These are phyloP conservation scores for Amorphotheca resinae DNA, from an alignment of 495 filamentous ascomycete species.

Conservation along the genomic window DNA sequence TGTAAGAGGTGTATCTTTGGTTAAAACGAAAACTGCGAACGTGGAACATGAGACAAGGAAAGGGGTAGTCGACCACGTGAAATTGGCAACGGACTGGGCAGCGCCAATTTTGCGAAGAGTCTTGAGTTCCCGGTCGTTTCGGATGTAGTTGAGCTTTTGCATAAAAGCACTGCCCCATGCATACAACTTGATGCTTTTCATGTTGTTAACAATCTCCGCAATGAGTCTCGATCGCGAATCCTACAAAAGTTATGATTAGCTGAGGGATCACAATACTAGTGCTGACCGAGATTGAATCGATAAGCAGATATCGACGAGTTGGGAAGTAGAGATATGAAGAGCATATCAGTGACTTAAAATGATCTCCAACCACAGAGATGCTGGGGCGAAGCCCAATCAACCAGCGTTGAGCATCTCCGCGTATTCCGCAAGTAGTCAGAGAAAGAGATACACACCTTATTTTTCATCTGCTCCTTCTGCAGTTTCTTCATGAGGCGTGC, in stretches of 20 bases:
- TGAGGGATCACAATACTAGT: no score
- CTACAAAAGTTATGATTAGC: slow-evolving; percentile 45
- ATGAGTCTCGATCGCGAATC: slow-evolving; percentile 85
- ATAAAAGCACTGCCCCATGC: slow-evolving; percentile 96
- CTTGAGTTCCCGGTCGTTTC: slow-evolving; percentile 90
- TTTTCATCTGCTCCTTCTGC: slow-evolving; percentile 97
- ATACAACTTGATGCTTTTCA: slow-evolving; percentile 98
- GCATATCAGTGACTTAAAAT: background rate
- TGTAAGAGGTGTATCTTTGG: slow-evolving; percentile 64
- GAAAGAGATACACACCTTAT: slow-evolving; percentile 58
- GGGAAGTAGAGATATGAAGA: background rate
- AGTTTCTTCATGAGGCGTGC: slow-evolving; percentile 86
- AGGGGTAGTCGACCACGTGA: slow-evolving; percentile 98
- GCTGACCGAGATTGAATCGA: no score
- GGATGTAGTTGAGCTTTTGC: slow-evolving; percentile 87
- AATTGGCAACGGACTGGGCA: slow-evolving; percentile 85
- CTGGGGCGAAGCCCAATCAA: no score
- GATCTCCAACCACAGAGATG: background rate
- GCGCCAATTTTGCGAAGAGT: slow-evolving; percentile 94
- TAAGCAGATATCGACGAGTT: no score
- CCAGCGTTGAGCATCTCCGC: no score
- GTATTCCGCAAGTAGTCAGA: no score
- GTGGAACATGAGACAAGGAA: slow-evolving; percentile 97
- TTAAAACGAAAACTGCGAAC: slow-evolving; percentile 88
- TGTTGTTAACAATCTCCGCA: slow-evolving; percentile 97